phyloP scores from a whole-genome alignment of 768 basidiomycete genomes.

The Rhodotorula graminis region DNA sequence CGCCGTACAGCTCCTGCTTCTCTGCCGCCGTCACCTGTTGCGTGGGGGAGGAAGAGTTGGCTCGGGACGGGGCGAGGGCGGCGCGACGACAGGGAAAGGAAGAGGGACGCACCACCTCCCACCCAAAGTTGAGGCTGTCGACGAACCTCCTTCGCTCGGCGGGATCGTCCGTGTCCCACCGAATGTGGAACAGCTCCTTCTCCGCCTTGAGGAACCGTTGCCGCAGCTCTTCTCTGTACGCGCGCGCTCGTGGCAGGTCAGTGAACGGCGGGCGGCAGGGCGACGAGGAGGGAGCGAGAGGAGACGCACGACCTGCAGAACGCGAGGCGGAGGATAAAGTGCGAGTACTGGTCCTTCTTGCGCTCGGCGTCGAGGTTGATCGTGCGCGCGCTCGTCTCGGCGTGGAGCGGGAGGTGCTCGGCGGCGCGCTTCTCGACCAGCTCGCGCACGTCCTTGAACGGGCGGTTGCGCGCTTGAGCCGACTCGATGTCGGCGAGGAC shows the following conservation, averaged over 20 bases:
- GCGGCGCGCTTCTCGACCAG: conserved; percentile 62
- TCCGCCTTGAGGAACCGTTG: conserved; percentile 86
- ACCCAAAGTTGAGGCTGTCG: conserved; percentile 49
- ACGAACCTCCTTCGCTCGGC: conserved; percentile 56
- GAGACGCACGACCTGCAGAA: conserved; percentile 85
- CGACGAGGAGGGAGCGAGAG: too few relatives aligned
- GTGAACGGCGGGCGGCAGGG: background rate
- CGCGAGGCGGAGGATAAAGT: conserved; percentile 87
- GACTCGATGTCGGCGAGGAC: conserved; percentile 88
- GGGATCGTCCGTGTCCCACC: conserved; percentile 71
- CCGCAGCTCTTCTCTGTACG: conserved; percentile 83
- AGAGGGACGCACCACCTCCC: conserved; percentile 44
- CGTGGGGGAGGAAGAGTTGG: background rate
- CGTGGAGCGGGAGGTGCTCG: conserved; percentile 70
- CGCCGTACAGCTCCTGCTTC: conserved; percentile 51
- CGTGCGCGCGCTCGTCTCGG: conserved; percentile 53
- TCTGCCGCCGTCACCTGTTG: conserved; percentile 60
- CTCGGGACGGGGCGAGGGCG: too few relatives aligned
- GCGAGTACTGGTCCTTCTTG: conserved; percentile 77
- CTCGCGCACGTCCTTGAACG: conserved; percentile 68
- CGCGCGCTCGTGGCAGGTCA: background rate
- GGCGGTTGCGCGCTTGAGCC: conserved; percentile 71
- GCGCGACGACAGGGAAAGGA: background rate
- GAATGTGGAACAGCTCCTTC: conserved; percentile 70
- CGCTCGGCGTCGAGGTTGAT: conserved; percentile 60